Conservation (phyloP, 208 protist genomes). For the Acanthamoeba culbertsoni region DNA sequence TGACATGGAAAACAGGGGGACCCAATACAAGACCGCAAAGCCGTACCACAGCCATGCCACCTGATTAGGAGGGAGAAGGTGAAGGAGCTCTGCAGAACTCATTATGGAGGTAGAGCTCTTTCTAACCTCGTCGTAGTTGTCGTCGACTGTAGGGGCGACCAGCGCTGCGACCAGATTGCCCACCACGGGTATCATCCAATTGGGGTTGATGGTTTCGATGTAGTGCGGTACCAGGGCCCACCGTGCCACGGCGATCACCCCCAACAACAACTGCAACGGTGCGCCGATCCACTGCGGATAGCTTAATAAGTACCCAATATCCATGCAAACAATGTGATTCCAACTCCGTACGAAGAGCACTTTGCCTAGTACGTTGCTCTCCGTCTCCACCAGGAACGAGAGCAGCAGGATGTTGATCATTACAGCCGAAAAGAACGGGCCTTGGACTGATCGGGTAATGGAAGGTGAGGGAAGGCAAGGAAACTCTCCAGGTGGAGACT, state of each 20-base stretch:
- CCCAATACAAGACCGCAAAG: not conserved
- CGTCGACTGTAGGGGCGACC: not conserved
- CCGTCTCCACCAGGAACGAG: not conserved
- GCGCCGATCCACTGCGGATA: not conserved
- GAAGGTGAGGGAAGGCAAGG: not conserved
- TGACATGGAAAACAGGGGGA: not conserved
- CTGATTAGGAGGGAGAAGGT: not conserved
- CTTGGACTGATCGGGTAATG: not conserved
- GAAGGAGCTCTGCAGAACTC: not conserved
- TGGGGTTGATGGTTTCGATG: conserved; percentile 42
- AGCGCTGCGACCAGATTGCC: not conserved
- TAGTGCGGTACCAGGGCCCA: not conserved
- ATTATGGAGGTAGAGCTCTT: not conserved
- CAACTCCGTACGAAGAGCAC: not conserved
- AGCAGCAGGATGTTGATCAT: conserved; percentile 37
- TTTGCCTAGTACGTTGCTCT: not conserved
- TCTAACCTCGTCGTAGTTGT: not conserved
- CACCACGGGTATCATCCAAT: conserved; percentile 33
- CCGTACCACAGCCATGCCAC: conserved; percentile 46
- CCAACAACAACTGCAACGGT: not conserved
- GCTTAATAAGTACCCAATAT: not conserved
- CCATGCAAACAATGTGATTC: not conserved
- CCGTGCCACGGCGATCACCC: not conserved
- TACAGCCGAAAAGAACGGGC: not conserved
- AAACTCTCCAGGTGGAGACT: not conserved